These are phyloP conservation scores for Rhodotorula mucilaginosa DNA, from an alignment of 1,284 basidiomycete genomes.

Conservation along the genomic window DNA sequence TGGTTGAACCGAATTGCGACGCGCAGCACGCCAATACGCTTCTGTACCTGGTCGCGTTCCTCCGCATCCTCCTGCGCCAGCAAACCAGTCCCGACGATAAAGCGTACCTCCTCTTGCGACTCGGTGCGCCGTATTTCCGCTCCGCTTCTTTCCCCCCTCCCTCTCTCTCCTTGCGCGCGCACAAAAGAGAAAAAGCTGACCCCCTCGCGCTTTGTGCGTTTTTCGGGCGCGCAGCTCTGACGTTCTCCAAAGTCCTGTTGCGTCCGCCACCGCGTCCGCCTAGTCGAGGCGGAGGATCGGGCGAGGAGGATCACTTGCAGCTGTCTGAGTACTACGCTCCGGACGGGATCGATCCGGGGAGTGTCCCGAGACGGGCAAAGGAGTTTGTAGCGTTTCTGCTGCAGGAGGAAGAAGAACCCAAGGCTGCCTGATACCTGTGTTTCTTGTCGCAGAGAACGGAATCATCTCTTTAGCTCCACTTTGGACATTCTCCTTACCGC, in stretches of 20 bases:
- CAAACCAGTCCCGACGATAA: not conserved
- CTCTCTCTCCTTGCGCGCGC: not conserved
- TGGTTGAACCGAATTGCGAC: not conserved
- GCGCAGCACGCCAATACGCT: conserved; percentile 29
- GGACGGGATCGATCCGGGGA: conserved; percentile 4
- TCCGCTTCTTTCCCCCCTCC: too few relatives aligned
- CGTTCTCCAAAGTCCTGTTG: conserved; percentile 32
- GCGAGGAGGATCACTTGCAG: not conserved
- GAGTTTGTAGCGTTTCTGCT: conserved; percentile 20
- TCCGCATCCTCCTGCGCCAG: conserved; percentile 24
- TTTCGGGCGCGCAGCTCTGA: conserved; percentile 10
- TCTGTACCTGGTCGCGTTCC: conserved; percentile 35
- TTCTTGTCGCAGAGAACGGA: not conserved
- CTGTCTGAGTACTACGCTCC: not conserved
- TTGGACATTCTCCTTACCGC: too few relatives aligned
- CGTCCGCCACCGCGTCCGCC: not conserved
- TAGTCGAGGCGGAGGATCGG: not conserved
- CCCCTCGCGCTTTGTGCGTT: too few relatives aligned
- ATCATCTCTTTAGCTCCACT: too few relatives aligned
- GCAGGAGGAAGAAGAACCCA: conserved; percentile 4
- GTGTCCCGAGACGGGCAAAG: conserved; percentile 24
- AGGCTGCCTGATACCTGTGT: too few relatives aligned
- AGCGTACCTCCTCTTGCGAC: conserved; percentile 6
- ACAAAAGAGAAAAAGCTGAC: not conserved
- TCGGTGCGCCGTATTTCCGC: conserved; percentile 9